Evolutionary conservation across 495 filamentous ascomycete genomes (phyloP).

Genomic region (Ascobolus immersus): DNA sequence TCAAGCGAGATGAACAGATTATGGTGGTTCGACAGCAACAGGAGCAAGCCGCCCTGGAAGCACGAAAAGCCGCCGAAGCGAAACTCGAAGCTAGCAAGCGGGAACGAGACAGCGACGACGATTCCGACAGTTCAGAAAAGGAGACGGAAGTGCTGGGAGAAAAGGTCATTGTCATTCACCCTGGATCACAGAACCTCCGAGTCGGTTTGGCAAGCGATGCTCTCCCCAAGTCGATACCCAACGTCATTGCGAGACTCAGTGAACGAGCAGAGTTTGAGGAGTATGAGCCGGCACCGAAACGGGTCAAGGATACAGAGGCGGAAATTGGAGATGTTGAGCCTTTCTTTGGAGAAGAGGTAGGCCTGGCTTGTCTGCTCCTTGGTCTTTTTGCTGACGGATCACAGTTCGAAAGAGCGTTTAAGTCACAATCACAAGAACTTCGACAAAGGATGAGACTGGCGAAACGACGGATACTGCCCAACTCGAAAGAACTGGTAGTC

Average conservation of each 20-base stretch:
- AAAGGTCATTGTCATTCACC: conserved; percentile 84
- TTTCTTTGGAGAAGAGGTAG: conserved; percentile 54
- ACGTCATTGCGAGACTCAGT: conserved; percentile 63
- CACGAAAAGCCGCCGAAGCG: conserved; percentile 27
- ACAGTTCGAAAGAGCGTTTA: conserved; percentile 25
- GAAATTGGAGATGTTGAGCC: conserved; percentile 37
- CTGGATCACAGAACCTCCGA: conserved; percentile 90
- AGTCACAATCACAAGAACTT: conserved; percentile 51
- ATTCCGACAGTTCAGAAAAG: too few species aligned
- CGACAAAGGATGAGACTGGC: conserved; percentile 75
- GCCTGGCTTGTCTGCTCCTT: background rate
- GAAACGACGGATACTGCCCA: conserved; percentile 77
- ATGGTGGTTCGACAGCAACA: conserved; percentile 57
- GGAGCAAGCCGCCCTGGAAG: conserved; percentile 27
- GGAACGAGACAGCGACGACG: conserved; percentile 31
- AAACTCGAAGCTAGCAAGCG: too few species aligned
- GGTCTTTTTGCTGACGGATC: conserved; percentile 2
- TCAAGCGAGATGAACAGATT: conserved; percentile 93
- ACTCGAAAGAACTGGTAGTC: conserved; percentile 78
- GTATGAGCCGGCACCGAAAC: conserved; percentile 60
- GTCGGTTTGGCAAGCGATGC: conserved; percentile 88
- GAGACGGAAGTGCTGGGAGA: conserved; percentile 31
- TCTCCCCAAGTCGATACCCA: conserved; percentile 75
- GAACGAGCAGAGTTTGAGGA: conserved; percentile 58
- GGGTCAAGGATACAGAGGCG: conserved; percentile 32